Conservation (phyloP, 345 rosid species). For the Eucalyptus erythrocorys region DNA sequence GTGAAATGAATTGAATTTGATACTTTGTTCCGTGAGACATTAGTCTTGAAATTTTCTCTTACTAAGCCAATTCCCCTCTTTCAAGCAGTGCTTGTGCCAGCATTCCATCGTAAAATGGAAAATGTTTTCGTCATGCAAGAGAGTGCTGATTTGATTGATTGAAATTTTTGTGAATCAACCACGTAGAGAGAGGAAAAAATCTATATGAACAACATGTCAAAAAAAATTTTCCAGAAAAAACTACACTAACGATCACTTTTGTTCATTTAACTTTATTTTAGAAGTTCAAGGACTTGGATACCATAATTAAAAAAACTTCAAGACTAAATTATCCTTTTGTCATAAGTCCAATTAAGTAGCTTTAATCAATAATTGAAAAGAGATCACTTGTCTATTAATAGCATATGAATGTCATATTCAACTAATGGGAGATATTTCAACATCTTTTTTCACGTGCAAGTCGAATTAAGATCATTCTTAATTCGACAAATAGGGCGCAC, state of each 20-base stretch:
- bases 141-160: not conserved
- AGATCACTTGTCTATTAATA: not conserved
- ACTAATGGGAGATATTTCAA: not conserved
- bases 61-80: not conserved
- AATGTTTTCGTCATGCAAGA: not conserved
- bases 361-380: no score
- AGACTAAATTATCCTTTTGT: not conserved
- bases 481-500: fast-evolving
- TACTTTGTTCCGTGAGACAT: not conserved
- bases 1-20: not conserved
- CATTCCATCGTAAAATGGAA: not conserved
- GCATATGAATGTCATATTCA: no score
- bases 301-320: not conserved
- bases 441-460: fast-evolving
- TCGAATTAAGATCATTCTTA: not conserved
- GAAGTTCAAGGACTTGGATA: not conserved
- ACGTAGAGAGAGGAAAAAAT: not conserved
- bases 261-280: not conserved
- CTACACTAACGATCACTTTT: not conserved
- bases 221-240: not conserved
- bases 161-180: not conserved
- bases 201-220: not conserved
- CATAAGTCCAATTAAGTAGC: not conserved
- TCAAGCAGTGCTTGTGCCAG: not conserved
- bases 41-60: not conserved